Base-by-base conservation (phyloP, 2,329 filamentous ascomycete genomes). In the Apiospora aurea region DNA sequence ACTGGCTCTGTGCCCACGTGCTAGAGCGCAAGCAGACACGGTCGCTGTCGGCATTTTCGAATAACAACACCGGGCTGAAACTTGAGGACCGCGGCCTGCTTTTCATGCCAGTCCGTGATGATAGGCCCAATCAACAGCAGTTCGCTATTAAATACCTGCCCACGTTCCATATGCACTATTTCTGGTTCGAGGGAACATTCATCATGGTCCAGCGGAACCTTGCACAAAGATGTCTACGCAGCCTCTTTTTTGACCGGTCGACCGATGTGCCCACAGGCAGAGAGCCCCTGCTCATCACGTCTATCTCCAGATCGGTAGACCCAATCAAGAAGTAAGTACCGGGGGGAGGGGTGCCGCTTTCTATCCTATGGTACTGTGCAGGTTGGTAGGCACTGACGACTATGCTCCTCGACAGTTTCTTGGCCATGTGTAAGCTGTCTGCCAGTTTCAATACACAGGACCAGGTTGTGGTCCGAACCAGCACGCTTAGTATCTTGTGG, bases 1-100 rank as follows among this genome's bases (percentile, higher is more conserved):
- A 46, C 66, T 68, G 66, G 66, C 66, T 68, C 41, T 10, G 41
- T n/a, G 43, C 13, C 41, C 26, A 68, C 41, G 44, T 44, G 13
- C 66, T 68, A 14, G 66, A 68, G n/a, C 13, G 44, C 16, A 29
- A 47, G 41, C 41, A 68, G 66, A 26, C 10, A 21, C n/a, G 66
- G 1, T 18, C 26, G n/a, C 24, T 68, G 41, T 0, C 34, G n/a
- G 66, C 66, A 2, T 11, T n/a, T 41, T 26, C n/a, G 13, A 21
- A 29, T 18, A 21, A 2, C 14, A 2, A 13, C 64, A 14, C 21
- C 21, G 34, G 13, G 13, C 26, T 29, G 26, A 29, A 29, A 29
- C 26, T 29, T 38, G 34, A 38, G 34, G 34, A 38, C 34, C 34
- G 34, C 24, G 2, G 10, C 24, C 1, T 2, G 14, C 3, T 24